phyloP scores from a whole-genome alignment of 2,329 filamentous ascomycete species.

The Colletotrichum sp. region DNA sequence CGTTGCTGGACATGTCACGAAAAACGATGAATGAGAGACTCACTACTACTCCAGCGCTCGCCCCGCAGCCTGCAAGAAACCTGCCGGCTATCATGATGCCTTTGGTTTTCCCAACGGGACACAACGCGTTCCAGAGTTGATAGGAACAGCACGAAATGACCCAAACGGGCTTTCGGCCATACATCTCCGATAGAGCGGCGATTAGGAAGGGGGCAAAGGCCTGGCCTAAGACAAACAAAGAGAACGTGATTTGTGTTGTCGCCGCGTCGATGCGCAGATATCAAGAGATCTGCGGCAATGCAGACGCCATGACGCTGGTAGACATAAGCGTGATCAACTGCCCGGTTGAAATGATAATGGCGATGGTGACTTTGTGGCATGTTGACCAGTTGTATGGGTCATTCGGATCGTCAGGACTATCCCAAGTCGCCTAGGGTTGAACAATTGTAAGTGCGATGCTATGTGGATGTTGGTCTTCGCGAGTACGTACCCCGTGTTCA shows the following conservation, averaged over 20 bases:
- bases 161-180: conserved; percentile 43
- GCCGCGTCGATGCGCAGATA: conserved; percentile 32
- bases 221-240: conserved; percentile 52
- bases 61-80: conserved; percentile 58
- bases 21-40: not conserved
- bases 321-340: conserved; percentile 41
- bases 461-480: not conserved
- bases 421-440: conserved; percentile 36
- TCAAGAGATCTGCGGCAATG: conserved; percentile 33
- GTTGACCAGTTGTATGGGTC: conserved; percentile 58
- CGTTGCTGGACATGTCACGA: not conserved
- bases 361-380: conserved; percentile 44
- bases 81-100: conserved; percentile 61
- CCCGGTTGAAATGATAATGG: conserved; percentile 34
- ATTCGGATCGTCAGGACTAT: conserved; percentile 48
- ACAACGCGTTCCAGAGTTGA: conserved; percentile 44
- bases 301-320: conserved; percentile 40
- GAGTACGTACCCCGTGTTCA: not conserved
- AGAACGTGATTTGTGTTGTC: not conserved
- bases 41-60: conserved; percentile 33
- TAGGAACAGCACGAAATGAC: conserved; percentile 36
- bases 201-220: conserved; percentile 46
- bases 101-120: conserved; percentile 55
- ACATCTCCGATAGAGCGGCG: conserved; percentile 48
- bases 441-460: rapidly evolving